Conservation (phyloP, 176 grass and related monocot genomes). For the Leersia perrieri region DNA sequence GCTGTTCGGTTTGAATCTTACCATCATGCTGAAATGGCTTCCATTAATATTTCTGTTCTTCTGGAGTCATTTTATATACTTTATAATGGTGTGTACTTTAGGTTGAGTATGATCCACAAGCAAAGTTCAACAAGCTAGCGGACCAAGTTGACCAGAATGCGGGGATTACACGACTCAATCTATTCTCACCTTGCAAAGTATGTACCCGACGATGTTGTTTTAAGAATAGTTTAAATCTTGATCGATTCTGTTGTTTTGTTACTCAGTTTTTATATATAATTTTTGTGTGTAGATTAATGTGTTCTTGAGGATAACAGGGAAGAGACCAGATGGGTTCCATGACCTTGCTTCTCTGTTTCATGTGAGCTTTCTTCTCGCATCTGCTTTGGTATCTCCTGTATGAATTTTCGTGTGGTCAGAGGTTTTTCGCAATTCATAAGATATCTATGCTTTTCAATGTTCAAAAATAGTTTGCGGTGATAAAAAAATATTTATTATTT, state of each 20-base stretch:
- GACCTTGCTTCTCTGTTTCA: conserved; percentile 98
- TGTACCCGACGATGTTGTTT: background rate
- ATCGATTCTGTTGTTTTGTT: background rate
- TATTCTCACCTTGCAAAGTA: conserved; percentile 99
- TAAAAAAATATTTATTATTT: background rate
- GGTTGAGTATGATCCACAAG: conserved; percentile 69
- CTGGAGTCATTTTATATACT: background rate
- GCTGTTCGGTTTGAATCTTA: background rate
- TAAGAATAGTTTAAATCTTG: background rate
- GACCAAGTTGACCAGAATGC: conserved; percentile 71
- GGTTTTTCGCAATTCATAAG: background rate
- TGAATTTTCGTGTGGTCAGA: background rate
- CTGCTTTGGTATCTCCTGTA: background rate
- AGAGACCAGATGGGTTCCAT: conserved; percentile 87
- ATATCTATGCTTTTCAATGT: background rate
- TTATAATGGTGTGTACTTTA: conserved; percentile 11
- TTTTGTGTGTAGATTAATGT: conserved; percentile 69
- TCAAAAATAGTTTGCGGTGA: background rate
- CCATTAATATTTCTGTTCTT: background rate
- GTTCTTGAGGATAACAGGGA: conserved; percentile 93
- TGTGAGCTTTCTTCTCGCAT: conserved; percentile 46
- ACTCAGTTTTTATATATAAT: background rate
- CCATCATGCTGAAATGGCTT: background rate
- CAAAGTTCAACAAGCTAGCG: conserved; percentile 68
- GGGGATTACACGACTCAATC: conserved; percentile 74